A percentile compares a stretch with the other conserved stretches of the same genome.
These are phyloP conservation scores for Dactylellina sp. DNA, from an alignment of 2,329 filamentous ascomycete genomes.

Conservation along the genomic window DNA sequence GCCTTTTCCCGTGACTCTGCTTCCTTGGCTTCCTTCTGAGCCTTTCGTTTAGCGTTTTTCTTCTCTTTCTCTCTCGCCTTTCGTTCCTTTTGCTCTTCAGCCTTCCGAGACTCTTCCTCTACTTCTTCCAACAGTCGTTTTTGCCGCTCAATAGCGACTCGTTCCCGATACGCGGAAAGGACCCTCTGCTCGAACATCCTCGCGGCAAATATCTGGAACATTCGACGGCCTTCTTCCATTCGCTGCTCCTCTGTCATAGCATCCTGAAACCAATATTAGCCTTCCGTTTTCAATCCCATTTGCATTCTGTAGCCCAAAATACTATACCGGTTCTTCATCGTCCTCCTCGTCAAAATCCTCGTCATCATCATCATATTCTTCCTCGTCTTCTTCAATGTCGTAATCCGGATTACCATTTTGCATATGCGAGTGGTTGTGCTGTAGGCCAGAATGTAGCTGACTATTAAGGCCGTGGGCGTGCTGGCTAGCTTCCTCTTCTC, in stretches of 20 bases:
- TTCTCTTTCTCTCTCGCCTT: constrained; percentile 94
- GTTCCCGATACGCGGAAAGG: constrained; percentile 95
- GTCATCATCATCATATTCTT: constrained; percentile 74
- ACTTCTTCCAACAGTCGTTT: constrained; percentile 90
- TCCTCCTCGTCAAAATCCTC: constrained; percentile 66
- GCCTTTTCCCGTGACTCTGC: constrained; percentile 90
- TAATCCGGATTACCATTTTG: constrained; percentile 81
- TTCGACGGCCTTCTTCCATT: constrained; percentile 97
- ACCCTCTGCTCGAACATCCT: constrained; percentile 99
- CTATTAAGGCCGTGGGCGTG: constrained; percentile 68
- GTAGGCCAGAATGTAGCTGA: constrained; percentile 65
- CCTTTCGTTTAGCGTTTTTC: constrained; percentile 90
- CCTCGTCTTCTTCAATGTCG: constrained; percentile 75
- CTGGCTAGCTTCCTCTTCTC: constrained; percentile 87
- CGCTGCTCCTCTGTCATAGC: constrained; percentile 97
- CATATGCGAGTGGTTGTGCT: constrained; percentile 77
- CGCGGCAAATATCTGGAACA: constrained; percentile 99
- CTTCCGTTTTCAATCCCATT: constrained; percentile 38
- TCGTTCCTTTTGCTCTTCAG: constrained; percentile 85
- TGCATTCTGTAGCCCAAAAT: constrained; percentile 31
- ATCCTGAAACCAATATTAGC: constrained; percentile 71
- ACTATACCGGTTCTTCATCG: constrained; percentile 71
- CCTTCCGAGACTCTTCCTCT: constrained; percentile 81
- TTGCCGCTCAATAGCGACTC: constrained; percentile 92
- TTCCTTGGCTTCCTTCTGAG: constrained; percentile 88